phyloP scores from a whole-genome alignment of 164 flowering plant species.

The Magnolia officinalis region DNA sequence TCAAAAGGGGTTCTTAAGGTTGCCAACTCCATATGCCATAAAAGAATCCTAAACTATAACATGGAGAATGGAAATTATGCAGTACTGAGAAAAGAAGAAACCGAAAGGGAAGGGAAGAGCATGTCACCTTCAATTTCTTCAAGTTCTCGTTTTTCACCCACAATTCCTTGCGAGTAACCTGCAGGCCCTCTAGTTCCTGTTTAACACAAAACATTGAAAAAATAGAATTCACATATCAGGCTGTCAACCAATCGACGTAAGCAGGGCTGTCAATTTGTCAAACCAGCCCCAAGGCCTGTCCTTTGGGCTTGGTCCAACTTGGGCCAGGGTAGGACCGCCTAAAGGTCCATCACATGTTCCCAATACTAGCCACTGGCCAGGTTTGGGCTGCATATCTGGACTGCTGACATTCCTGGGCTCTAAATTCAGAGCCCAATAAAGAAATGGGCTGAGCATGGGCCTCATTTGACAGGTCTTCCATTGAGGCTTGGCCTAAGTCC shows the following conservation, averaged over 20 bases:
- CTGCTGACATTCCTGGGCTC: no score
- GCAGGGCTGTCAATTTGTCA: background rate
- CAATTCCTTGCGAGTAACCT: conserved; percentile 26
- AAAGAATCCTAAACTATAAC: no score
- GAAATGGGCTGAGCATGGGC: background rate
- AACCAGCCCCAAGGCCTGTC: background rate
- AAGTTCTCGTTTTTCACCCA: conserved; percentile 37
- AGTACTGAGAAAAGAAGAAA: background rate
- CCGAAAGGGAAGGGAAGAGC: background rate
- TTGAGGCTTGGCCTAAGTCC: no score
- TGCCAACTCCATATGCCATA: no score
- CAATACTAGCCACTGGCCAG: no score
- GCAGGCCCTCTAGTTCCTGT: conserved; percentile 41
- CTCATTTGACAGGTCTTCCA: no score
- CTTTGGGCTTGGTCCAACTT: background rate
- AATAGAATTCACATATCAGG: background rate
- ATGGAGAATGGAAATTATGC: no score
- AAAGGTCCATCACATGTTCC: background rate
- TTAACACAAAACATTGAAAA: background rate
- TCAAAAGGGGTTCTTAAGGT: no score
- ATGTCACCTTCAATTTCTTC: conserved; percentile 54
- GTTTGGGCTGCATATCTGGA: no score
- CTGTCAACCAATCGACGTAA: background rate
- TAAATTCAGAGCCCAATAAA: background rate
- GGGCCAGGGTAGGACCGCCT: background rate